Conservation (phyloP, 306 rosid genomes). For the Castanospermum australe region DNA sequence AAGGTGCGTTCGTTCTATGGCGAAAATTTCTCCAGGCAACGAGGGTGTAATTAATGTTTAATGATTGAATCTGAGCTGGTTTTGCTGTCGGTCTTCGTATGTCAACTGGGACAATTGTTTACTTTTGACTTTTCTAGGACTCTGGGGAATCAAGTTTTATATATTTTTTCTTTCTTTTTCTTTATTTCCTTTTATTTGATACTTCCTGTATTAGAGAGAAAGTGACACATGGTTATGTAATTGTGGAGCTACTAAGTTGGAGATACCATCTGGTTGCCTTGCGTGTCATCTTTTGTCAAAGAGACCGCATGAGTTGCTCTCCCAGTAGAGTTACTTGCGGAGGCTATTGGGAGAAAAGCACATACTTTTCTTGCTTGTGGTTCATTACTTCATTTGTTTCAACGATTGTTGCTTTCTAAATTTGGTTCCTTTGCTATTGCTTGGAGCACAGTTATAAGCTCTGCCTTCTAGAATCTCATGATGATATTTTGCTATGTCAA, state of each 20-base stretch:
- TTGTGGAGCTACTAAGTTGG: background rate
- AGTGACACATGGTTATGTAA: slow-evolving; percentile 21
- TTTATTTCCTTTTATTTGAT: background rate
- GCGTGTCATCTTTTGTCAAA: slow-evolving; percentile 8
- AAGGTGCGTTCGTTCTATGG: background rate
- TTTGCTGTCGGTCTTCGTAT: background rate
- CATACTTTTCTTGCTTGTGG: slow-evolving; percentile 38
- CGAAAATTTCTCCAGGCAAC: background rate
- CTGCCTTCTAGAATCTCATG: background rate
- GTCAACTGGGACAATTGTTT: background rate
- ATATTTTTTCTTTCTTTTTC: background rate
- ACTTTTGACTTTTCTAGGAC: background rate
- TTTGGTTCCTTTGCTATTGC: background rate
- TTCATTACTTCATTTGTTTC: slow-evolving; percentile 23
- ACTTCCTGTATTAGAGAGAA: background rate
- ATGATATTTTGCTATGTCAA: too few species aligned
- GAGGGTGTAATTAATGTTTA: background rate
- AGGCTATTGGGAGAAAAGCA: slow-evolving; percentile 34
- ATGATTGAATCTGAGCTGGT: slow-evolving; percentile 17
- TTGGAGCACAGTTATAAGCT: background rate
- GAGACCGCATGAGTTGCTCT: slow-evolving; percentile 31
- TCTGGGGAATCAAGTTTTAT: background rate
- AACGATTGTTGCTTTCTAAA: slow-evolving; percentile 13
- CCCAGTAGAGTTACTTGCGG: slow-evolving; percentile 22
- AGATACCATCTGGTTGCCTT: background rate